Conservation (phyloP, 2,329 filamentous ascomycete genomes). For the Sclerotinia subarctica region DNA sequence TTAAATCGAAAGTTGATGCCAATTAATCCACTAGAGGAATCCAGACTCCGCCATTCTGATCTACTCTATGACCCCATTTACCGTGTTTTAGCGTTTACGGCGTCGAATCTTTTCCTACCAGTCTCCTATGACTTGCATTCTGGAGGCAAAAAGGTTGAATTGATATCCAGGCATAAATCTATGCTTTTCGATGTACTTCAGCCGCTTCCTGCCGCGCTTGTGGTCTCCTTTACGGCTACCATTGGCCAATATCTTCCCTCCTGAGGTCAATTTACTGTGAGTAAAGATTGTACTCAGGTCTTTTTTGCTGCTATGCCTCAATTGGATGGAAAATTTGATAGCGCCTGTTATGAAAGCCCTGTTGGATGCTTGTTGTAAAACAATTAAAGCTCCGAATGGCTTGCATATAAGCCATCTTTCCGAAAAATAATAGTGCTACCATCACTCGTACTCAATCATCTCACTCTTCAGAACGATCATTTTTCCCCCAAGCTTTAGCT, state of each 20-base stretch:
- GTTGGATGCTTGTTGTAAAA: constrained; percentile 4
- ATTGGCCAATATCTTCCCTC: constrained; percentile 2
- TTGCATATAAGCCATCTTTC: constrained; percentile 6
- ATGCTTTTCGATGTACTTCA: not conserved
- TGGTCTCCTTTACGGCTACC: not conserved
- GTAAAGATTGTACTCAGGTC: not conserved
- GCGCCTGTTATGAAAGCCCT: not conserved
- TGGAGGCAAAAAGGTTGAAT: not conserved
- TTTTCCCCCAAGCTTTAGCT: not conserved
- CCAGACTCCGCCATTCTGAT: not conserved
- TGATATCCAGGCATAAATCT: not conserved
- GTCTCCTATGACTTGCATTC: not conserved
- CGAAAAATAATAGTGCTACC: not conserved
- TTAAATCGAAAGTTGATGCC: too few species aligned
- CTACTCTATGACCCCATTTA: not conserved
- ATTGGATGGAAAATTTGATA: not conserved
- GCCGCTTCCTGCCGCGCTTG: not conserved
- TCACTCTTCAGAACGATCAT: not conserved
- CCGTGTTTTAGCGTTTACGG: not conserved
- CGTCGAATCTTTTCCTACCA: not conserved
- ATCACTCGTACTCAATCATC: not conserved
- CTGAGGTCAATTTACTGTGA: not conserved
- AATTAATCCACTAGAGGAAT: not conserved
- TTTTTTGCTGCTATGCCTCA: not conserved
- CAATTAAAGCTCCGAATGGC: not conserved